Evolutionary conservation across 2,329 filamentous ascomycete species (phyloP).

Genomic region (Dactylella cylindrospora): DNA sequence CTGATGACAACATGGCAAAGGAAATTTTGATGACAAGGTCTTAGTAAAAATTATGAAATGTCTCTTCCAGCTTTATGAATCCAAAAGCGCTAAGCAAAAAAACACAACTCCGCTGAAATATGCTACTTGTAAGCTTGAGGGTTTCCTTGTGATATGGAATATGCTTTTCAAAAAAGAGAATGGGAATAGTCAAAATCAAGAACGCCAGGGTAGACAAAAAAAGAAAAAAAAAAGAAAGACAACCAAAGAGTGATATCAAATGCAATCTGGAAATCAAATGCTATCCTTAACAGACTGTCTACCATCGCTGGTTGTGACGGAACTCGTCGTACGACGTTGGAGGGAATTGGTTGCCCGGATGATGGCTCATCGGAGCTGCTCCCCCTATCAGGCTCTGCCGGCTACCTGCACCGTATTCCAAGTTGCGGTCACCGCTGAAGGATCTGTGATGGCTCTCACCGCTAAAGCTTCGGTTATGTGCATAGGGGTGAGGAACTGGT

Average conservation of each 20-base stretch:
- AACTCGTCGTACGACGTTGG: slow-evolving; percentile 39
- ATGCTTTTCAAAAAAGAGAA: not conserved
- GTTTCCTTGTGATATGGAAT: slow-evolving; percentile 1
- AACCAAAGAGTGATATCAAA: slow-evolving; percentile 19
- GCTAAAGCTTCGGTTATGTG: slow-evolving; percentile 1
- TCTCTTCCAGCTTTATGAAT: no score
- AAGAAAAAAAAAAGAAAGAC: slow-evolving; percentile 12
- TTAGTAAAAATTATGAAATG: no score
- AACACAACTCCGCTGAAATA: slow-evolving; percentile 43
- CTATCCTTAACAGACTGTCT: slow-evolving; percentile 4
- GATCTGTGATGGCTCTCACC: slow-evolving; percentile 25
- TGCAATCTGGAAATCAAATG: slow-evolving; percentile 12
- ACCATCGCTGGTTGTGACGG: slow-evolving; percentile 25
- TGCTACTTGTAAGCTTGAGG: no score
- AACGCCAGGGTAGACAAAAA: slow-evolving; percentile 10
- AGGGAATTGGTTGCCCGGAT: slow-evolving; percentile 28
- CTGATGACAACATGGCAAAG: no score
- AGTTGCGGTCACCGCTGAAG: slow-evolving; percentile 28
- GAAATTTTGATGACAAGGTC: no score
- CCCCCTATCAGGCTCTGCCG: slow-evolving; percentile 37
- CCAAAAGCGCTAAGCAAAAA: no score
- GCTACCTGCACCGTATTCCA: slow-evolving; percentile 23
- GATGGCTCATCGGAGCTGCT: slow-evolving; percentile 23
- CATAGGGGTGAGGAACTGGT: slow-evolving; percentile 17
- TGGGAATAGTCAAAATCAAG: not conserved